A percentile compares a stretch with the other conserved stretches of the same genome.
These are phyloP conservation scores for Russula emetica DNA, from an alignment of 768 basidiomycete species.

Conservation along the genomic window DNA sequence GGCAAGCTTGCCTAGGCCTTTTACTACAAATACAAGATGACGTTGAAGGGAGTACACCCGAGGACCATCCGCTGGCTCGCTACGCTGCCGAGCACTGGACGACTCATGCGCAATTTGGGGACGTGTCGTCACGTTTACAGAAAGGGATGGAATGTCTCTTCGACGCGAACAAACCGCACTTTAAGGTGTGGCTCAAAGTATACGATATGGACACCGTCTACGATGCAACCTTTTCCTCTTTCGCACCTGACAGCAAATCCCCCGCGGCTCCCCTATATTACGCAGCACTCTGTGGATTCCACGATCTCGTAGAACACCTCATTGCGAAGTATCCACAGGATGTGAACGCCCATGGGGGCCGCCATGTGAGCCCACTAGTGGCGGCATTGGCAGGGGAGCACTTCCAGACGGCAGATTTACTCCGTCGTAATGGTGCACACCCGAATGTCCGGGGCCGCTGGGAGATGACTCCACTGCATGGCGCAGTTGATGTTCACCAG, in stretches of 20 bases:
- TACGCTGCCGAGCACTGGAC: not conserved
- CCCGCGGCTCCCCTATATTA: not conserved
- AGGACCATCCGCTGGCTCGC: too few species aligned
- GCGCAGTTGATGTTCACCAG: too few species aligned
- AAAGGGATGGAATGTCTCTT: not conserved
- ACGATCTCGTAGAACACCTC: not conserved
- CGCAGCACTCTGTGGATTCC: not conserved
- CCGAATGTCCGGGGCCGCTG: accelerated
- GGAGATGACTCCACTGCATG: not conserved
- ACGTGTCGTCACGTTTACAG: not conserved
- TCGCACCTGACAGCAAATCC: not conserved
- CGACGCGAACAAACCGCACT: not conserved
- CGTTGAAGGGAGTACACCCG: not conserved
- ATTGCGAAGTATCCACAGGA: not conserved
- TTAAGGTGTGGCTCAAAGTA: not conserved
- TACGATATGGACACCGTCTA: not conserved
- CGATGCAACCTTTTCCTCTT: not conserved
- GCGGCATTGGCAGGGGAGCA: not conserved
- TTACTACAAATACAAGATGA: not conserved
- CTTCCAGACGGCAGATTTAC: not conserved
- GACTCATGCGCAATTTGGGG: not conserved
- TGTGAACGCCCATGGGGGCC: not conserved
- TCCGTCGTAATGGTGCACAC: not conserved
- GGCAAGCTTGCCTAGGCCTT: not conserved
- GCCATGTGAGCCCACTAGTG: not conserved